Conservation (phyloP, 148 eudicot species). For the Selenicereus undatus region DNA sequence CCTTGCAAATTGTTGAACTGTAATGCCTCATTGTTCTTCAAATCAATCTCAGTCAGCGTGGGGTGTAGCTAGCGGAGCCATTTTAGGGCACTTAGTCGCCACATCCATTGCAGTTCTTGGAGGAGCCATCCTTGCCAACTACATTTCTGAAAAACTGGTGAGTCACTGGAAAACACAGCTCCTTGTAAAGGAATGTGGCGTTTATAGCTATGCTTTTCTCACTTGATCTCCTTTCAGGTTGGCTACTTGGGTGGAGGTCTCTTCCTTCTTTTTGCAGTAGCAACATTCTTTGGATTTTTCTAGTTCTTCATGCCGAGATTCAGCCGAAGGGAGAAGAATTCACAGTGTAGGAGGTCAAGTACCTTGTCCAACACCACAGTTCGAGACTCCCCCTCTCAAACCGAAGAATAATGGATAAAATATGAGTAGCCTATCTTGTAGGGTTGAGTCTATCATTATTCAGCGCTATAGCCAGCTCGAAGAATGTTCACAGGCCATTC, state of each 20-base stretch:
- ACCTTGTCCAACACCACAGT: neutral
- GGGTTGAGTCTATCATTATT: neutral
- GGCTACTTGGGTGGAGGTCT: constrained; percentile 83
- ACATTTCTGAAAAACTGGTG: constrained; percentile 95
- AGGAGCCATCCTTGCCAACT: constrained; percentile 84
- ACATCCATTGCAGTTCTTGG: constrained; percentile 81
- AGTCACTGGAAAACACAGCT: neutral
- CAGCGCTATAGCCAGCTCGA: constrained; percentile 7
- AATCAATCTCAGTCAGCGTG: constrained; percentile 62
- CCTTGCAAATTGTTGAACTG: neutral
- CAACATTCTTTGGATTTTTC: constrained; percentile 92
- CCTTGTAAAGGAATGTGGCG: neutral
- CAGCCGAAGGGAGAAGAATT: neutral
- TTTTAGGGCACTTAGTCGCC: constrained; percentile 78
- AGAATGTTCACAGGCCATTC: constrained; percentile 7
- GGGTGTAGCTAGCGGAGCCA: constrained; percentile 98
- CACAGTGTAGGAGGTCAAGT: neutral
- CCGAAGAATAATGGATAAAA: neutral
- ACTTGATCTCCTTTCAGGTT: constrained; percentile 46
- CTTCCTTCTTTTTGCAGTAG: constrained; percentile 72
- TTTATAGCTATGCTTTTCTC: constrained; percentile 1
- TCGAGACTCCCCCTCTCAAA: neutral
- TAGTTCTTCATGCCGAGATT: constrained; percentile 20
- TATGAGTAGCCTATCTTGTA: neutral
- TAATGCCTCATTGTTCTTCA: neutral